Conservation (phyloP, 1,139 yeast genomes). For the Chernovozyma aurita region DNA sequence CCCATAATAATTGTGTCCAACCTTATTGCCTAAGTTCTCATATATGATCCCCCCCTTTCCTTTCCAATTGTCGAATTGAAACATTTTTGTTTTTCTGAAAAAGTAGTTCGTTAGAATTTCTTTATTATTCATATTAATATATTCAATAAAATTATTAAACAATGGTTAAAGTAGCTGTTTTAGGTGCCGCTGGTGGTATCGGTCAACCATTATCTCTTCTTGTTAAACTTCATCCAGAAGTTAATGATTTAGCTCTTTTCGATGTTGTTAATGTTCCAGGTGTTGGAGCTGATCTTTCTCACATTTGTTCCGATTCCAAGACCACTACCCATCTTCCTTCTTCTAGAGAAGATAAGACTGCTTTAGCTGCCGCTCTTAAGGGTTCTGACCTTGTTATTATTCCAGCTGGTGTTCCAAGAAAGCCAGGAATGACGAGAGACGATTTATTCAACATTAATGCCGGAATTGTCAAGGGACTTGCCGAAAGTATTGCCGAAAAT, state of each 20-base stretch:
- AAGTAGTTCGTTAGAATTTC: background rate
- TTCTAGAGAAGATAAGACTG: slow-evolving; percentile 43
- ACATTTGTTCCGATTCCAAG: slow-evolving; percentile 57
- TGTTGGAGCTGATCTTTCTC: slow-evolving; percentile 71
- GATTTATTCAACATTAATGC: slow-evolving; percentile 75
- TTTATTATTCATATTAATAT: background rate
- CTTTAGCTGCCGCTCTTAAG: slow-evolving; percentile 46
- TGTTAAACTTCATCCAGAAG: slow-evolving; percentile 52
- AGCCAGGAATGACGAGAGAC: slow-evolving; percentile 78
- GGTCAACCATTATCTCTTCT: slow-evolving; percentile 72
- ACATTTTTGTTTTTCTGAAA: background rate
- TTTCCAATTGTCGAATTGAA: no score
- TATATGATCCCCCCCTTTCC: no score
- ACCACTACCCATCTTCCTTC: slow-evolving; percentile 56
- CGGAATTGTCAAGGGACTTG: slow-evolving; percentile 57
- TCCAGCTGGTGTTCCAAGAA: slow-evolving; percentile 83
- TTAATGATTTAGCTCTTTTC: slow-evolving; percentile 54
- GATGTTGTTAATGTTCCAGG: slow-evolving; percentile 70
- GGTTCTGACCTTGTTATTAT: slow-evolving; percentile 60
- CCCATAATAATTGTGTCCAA: slow-evolving; percentile 1
- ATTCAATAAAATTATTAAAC: background rate
- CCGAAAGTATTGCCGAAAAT: slow-evolving; percentile 51
- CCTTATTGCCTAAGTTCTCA: no score
- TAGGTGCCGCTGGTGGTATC: slow-evolving; percentile 81
- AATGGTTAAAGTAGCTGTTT: slow-evolving; percentile 66